Evolutionary conservation across 1,284 basidiomycete species (phyloP).

Genomic region (Ceratobasidium sp.): DNA sequence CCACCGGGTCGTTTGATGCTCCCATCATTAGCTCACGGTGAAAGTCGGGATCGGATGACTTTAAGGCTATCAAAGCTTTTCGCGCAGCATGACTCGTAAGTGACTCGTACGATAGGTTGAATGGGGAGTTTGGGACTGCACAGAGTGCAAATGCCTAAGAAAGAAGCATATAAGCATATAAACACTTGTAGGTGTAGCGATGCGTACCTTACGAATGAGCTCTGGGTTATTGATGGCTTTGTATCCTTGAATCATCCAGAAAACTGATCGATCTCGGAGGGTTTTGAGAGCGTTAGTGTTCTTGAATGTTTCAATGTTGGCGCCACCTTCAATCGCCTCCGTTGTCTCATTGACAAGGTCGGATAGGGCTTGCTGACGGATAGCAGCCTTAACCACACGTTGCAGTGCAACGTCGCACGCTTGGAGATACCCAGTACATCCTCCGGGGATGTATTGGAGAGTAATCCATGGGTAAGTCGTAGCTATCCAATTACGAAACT

Average conservation of each 20-base stretch:
- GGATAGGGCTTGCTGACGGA: slow-evolving; percentile 55
- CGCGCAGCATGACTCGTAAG: slow-evolving; percentile 44
- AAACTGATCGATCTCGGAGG: slow-evolving; percentile 7
- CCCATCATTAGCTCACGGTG: background rate
- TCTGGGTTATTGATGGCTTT: slow-evolving; percentile 34
- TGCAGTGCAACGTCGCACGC: slow-evolving; percentile 59
- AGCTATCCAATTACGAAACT: slow-evolving; percentile 57
- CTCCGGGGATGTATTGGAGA: slow-evolving; percentile 51
- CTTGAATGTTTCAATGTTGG: slow-evolving; percentile 43
- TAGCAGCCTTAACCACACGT: slow-evolving; percentile 54
- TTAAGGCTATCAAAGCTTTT: background rate
- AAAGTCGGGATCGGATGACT: background rate
- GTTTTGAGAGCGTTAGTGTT: slow-evolving; percentile 5
- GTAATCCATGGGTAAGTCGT: slow-evolving; percentile 51
- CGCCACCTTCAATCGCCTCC: slow-evolving; percentile 44
- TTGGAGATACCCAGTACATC: slow-evolving; percentile 52
- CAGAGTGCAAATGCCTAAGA: slow-evolving; percentile 48
- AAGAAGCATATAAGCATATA: background rate
- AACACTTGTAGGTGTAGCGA: background rate
- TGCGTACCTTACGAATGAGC: slow-evolving; percentile 28
- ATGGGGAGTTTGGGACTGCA: background rate
- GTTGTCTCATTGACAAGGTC: slow-evolving; percentile 54
- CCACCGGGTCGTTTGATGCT: background rate
- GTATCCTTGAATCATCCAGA: slow-evolving; percentile 17
- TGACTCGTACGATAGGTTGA: slow-evolving; percentile 47